Evolutionary conservation across 2,329 filamentous ascomycete species (phyloP), one percentile per base, ranked within the genome.

Genomic region (Phyllosticta citribraziliensis): DNA sequence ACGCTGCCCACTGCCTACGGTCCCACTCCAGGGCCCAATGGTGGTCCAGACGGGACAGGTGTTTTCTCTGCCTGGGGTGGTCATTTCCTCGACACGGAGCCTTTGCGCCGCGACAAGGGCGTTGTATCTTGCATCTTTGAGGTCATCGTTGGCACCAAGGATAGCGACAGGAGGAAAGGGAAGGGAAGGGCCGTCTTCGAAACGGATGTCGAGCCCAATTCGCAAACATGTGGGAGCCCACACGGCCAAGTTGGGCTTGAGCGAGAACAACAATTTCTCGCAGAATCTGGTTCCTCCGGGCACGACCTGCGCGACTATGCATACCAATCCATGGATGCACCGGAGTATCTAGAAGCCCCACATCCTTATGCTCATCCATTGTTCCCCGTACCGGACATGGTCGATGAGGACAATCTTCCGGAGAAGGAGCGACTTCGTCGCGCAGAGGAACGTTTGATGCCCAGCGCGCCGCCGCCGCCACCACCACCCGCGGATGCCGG

Each of bases 121-220:
- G 91, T 97, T n/a, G 87, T 97, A 22, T 88, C 87, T 0, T 89
- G 91, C 60, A 81, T 88, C 0, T 93, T 97, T 67, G 91, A 97
- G 71, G 83, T 96, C 14, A 80, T 96, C 1, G 86, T 97, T 20
- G 94, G 94, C 1, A 96, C 91, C 0, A 82, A 83, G 40, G 92
- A 99, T 72, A 93, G 86, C 66, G 82, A 82, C 63, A 63, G 71
- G 55, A 74, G 82, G 65, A 70, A 76, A 62, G 79, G 78, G 62
- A 80, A 80, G 67, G 71, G 69, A 55, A 76, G 71, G 67, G 72
- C 68, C 22, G 74, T 2, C 56, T 53, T 14, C 52, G 64, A 61
- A 22, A 58, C 47, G n/a, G 58, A 70, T 14, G 11, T 30, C 11
- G 33, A 56, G 51, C 56, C 17, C 20, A 12, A 40, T 40, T 40